These are phyloP conservation scores for Diaporthe vexans DNA, from an alignment of 2,329 filamentous ascomycete genomes.

Conservation along the genomic window DNA sequence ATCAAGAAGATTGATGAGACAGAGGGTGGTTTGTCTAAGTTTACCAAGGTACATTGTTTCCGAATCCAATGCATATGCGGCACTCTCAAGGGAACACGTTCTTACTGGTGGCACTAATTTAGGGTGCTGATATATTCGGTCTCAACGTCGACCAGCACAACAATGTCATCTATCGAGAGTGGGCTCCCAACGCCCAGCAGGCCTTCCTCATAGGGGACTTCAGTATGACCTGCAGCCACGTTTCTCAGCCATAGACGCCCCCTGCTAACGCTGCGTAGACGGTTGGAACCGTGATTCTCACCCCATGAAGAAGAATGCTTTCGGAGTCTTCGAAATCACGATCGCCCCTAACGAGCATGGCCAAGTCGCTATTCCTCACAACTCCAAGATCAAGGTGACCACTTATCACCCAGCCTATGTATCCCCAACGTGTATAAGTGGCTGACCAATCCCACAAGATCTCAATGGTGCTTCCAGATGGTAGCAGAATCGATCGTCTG, in stretches of 20 bases:
- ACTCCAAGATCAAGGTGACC: constrained; percentile 92
- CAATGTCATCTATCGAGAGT: constrained; percentile 93
- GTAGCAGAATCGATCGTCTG: constrained; percentile 87
- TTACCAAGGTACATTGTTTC: constrained; percentile 76
- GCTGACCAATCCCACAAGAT: constrained; percentile 67
- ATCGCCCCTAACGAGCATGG: constrained; percentile 79
- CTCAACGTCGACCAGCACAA: constrained; percentile 85
- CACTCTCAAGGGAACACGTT: not conserved
- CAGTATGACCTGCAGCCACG: constrained; percentile 68
- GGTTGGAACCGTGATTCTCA: constrained; percentile 87
- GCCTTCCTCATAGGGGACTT: constrained; percentile 95
- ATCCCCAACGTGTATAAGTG: not conserved
- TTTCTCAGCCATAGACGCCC: not conserved
- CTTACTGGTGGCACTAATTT: constrained; percentile 34
- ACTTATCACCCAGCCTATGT: not conserved
- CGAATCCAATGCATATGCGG: constrained; percentile 22
- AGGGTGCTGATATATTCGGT: constrained; percentile 91
- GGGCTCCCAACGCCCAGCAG: constrained; percentile 90
- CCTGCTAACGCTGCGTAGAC: constrained; percentile 67
- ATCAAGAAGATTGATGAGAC: constrained; percentile 84
- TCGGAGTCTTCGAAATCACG: constrained; percentile 87
- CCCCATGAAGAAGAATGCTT: constrained; percentile 88
- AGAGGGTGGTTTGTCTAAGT: constrained; percentile 93
- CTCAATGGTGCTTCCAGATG: constrained; percentile 82
- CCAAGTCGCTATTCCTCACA: constrained; percentile 85